Evolutionary conservation across 1,284 basidiomycete genomes (phyloP).

Genomic region (Gymnopus androsaceus): DNA sequence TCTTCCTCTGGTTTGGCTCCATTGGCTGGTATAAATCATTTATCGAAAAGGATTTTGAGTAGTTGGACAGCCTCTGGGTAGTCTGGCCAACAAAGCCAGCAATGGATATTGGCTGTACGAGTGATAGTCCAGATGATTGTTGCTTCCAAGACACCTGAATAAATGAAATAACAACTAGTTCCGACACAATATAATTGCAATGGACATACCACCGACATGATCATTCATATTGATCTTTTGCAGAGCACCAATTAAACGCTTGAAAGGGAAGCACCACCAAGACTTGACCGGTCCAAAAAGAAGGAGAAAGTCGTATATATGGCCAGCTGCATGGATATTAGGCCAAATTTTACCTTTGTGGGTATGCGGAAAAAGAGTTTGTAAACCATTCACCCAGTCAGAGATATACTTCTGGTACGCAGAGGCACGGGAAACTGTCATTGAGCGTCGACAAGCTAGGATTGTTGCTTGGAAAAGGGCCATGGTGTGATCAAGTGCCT

Average conservation of each 20-base stretch:
- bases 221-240: slow-evolving; percentile 21
- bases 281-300: slow-evolving; percentile 25
- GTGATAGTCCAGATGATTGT: slow-evolving; percentile 20
- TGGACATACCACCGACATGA: slow-evolving; percentile 12
- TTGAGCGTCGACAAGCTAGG: slow-evolving; percentile 4
- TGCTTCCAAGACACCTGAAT: slow-evolving; percentile 16
- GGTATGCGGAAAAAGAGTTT: slow-evolving; percentile 14
- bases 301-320: slow-evolving; percentile 25
- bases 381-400: slow-evolving; percentile 17
- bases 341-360: slow-evolving; percentile 15
- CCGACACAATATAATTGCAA: background rate
- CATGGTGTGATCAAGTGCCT: slow-evolving; percentile 28
- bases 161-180: slow-evolving; percentile 14
- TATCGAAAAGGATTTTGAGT: slow-evolving; percentile 25
- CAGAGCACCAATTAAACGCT: slow-evolving; percentile 25
- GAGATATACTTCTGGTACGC: slow-evolving; percentile 13
- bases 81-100: slow-evolving; percentile 21
- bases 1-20: background rate
- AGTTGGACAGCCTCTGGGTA: slow-evolving; percentile 21
- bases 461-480: slow-evolving; percentile 20
- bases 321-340: slow-evolving; percentile 21
- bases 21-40: slow-evolving; percentile 15
- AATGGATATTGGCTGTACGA: slow-evolving; percentile 19
- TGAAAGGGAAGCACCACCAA: slow-evolving; percentile 31
- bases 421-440: background rate